Conservation (phyloP, 23 red algal species). For the Pyropia yezoensis region DNA sequence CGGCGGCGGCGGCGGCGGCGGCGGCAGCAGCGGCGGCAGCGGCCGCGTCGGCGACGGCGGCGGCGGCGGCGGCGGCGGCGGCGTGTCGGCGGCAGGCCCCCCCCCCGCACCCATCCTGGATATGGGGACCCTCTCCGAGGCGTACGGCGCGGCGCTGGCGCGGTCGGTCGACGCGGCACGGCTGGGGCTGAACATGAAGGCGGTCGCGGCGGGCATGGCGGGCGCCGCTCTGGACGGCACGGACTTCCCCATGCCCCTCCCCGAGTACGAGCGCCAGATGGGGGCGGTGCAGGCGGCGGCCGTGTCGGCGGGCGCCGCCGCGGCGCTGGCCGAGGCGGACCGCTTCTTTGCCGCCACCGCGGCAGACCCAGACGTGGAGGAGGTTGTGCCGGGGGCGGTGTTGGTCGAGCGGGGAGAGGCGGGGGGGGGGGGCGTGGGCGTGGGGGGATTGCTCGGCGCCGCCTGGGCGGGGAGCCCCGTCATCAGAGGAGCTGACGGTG, state of each 20-base stretch:
- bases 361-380: constrained; percentile 1
- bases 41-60: too few relatives aligned
- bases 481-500: too few relatives aligned
- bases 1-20: too few relatives aligned
- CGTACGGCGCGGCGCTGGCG: constrained; percentile 44
- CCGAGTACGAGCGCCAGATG: constrained; percentile 58
- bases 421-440: too few relatives aligned
- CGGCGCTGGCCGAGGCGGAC: constrained; percentile 27
- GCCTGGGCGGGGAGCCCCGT: too few relatives aligned
- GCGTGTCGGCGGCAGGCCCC: too few relatives aligned
- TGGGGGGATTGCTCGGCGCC: too few relatives aligned
- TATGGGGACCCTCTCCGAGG: constrained; percentile 5
- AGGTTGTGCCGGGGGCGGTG: background rate
- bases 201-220: constrained; percentile 24
- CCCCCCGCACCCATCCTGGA: background rate
- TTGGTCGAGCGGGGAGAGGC: too few relatives aligned
- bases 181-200: constrained; percentile 24
- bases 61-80: too few relatives aligned
- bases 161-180: constrained; percentile 39
- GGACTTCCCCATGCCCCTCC: constrained; percentile 35
- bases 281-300: constrained; percentile 23
- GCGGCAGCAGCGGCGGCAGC: too few relatives aligned
- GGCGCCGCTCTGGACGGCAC: constrained; percentile 25
- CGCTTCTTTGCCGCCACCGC: constrained; percentile 30
- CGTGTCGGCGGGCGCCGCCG: constrained; percentile 14